Percentiles rank a stretch among this genome's conserved stretches.
Evolutionary conservation across 192 early-diverging fungal species (phyloP).

Genomic region (Chytriomyces confervae): DNA sequence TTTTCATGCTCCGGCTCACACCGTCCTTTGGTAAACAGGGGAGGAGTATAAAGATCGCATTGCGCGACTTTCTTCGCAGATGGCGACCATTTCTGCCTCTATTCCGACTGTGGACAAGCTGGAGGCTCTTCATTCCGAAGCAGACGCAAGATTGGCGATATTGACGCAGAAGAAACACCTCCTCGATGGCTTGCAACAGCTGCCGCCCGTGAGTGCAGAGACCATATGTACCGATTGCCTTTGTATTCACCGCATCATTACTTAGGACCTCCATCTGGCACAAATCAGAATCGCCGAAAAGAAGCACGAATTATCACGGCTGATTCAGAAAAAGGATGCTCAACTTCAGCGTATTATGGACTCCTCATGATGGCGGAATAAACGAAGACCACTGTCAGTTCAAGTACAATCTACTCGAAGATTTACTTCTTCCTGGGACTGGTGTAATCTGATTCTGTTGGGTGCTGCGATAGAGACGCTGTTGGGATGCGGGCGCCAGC

Average conservation of each 20-base stretch:
- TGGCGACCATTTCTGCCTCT: too few species aligned
- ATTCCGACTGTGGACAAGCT: background rate
- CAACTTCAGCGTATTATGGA: background rate
- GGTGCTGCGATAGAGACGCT: background rate
- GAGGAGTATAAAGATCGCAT: background rate
- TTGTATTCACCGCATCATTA: background rate
- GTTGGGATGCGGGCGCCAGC: background rate
- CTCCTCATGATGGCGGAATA: background rate
- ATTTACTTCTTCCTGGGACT: too few species aligned
- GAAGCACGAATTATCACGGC: background rate
- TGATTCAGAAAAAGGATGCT: constrained; percentile 6
- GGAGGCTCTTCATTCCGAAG: background rate
- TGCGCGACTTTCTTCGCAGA: background rate
- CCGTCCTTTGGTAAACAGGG: background rate
- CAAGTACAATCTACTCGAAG: background rate
- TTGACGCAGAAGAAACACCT: background rate
- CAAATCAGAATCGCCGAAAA: constrained; percentile 13
- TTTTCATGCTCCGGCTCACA: background rate
- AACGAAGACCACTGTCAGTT: background rate
- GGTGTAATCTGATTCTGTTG: too few species aligned
- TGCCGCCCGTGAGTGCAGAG: background rate
- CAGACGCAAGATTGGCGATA: background rate
- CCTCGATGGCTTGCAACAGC: background rate
- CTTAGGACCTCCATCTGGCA: background rate
- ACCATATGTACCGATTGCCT: background rate